These are phyloP conservation scores for Colletotrichum sansevieriae DNA, from an alignment of 2,329 filamentous ascomycete species.

Conservation along the genomic window DNA sequence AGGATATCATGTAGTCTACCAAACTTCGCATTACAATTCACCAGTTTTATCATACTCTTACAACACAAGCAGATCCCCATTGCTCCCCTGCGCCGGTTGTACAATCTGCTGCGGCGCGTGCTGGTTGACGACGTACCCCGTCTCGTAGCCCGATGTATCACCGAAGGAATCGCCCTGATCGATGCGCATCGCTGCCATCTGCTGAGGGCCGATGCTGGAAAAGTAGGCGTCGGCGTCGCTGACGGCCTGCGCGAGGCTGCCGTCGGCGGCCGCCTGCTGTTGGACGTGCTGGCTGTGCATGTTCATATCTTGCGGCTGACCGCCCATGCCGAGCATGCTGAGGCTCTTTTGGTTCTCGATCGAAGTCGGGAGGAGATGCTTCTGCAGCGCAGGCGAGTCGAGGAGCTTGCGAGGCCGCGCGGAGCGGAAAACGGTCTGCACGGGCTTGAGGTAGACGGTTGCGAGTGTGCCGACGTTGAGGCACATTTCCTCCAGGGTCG, in stretches of 20 bases:
- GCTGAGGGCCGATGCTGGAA: slow-evolving; percentile 78
- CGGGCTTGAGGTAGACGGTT: slow-evolving; percentile 97
- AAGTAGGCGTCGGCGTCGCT: slow-evolving; percentile 93
- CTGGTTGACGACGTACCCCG: slow-evolving; percentile 82
- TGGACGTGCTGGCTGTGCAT: slow-evolving; percentile 52
- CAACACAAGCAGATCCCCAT: slow-evolving; percentile 79
- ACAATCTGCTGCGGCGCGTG: slow-evolving; percentile 83
- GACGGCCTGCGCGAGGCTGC: slow-evolving; percentile 77
- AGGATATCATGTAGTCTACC: slow-evolving; percentile 35
- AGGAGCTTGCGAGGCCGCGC: slow-evolving; percentile 84
- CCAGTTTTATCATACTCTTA: slow-evolving; percentile 50
- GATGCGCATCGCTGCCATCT: slow-evolving; percentile 80
- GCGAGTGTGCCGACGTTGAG: slow-evolving; percentile 95
- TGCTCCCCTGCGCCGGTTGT: slow-evolving; percentile 75
- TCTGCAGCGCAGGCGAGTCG: slow-evolving; percentile 89
- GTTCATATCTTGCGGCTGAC: slow-evolving; percentile 65
- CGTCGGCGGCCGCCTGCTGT: slow-evolving; percentile 42
- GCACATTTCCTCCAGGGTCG: slow-evolving; percentile 96
- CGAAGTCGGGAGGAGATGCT: slow-evolving; percentile 71
- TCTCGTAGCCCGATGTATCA: slow-evolving; percentile 65
- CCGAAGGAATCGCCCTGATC: slow-evolving; percentile 75
- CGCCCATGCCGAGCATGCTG: slow-evolving; percentile 68
- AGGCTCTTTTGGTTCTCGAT: slow-evolving; percentile 71
- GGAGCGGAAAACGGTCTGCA: slow-evolving; percentile 94
- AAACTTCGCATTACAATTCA: slow-evolving; percentile 7